Evolutionary conservation across 345 rosid genomes (phyloP).

Genomic region (Viola odorata): DNA sequence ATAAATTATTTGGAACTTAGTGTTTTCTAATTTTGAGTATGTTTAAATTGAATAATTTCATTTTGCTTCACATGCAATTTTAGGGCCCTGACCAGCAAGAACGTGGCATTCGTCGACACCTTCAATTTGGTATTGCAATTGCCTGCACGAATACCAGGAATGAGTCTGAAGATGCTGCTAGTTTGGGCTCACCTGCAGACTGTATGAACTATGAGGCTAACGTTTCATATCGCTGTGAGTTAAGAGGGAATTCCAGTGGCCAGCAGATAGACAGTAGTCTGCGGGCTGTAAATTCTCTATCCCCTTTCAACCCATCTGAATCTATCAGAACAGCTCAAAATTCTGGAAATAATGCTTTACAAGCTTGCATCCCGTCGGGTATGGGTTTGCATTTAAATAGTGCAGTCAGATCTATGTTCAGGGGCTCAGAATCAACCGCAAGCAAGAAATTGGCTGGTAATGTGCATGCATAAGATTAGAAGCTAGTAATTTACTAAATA

Average conservation of each 20-base stretch:
- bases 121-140: conserved; percentile 25
- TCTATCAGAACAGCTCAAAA: conserved; percentile 2
- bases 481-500: background rate
- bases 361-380: conserved; percentile 9
- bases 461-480: conserved; percentile 12
- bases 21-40: background rate
- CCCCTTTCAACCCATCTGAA: conserved; percentile 13
- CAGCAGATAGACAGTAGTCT: conserved; percentile 4
- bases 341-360: conserved; percentile 7
- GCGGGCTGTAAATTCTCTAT: background rate
- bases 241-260: conserved; percentile 5
- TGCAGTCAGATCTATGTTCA: conserved; percentile 1
- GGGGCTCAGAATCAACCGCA: conserved; percentile 12
- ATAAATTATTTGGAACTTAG: background rate
- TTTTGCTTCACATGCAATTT: conserved; percentile 2
- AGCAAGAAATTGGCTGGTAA: conserved; percentile 10
- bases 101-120: conserved; percentile 30
- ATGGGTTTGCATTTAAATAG: conserved; percentile 15
- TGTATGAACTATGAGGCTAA: background rate
- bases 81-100: conserved; percentile 20
- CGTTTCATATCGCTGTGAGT: conserved; percentile 10
- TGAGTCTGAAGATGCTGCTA: conserved; percentile 1
- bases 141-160: background rate
- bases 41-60: background rate
- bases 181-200: conserved; percentile 6